Evolutionary conservation across 2,329 filamentous ascomycete genomes (phyloP).

Genomic region (Stenocarpella maydis): DNA sequence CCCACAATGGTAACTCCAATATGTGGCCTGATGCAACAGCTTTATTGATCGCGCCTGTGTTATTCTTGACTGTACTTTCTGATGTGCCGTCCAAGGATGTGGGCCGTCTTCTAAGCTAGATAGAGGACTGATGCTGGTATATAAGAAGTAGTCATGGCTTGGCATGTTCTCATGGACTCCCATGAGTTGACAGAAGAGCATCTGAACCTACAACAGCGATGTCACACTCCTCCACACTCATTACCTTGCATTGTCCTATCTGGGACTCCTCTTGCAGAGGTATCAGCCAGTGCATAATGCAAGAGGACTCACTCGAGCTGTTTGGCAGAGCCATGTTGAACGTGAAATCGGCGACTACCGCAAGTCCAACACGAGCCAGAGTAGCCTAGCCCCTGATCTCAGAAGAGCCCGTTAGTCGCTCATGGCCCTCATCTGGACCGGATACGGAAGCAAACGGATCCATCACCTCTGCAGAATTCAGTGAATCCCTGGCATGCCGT

Average conservation of each 20-base stretch:
- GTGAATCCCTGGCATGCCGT: slow-evolving; percentile 41
- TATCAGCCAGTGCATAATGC: background rate
- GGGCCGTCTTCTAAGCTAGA: background rate
- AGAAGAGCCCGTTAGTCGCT: background rate
- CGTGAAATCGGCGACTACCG: background rate
- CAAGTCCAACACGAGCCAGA: background rate
- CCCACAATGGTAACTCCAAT: background rate
- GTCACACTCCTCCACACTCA: background rate
- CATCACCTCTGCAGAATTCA: background rate
- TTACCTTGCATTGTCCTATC: background rate
- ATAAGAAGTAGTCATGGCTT: too few species aligned
- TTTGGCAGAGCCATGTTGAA: background rate
- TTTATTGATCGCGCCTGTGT: background rate
- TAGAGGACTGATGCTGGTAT: background rate
- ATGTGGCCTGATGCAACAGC: background rate
- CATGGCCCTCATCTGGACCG: background rate
- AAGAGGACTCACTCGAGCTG: background rate
- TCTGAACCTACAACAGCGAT: background rate
- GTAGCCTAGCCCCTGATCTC: background rate
- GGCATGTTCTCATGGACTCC: background rate
- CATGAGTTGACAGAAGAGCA: background rate
- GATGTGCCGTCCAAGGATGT: background rate
- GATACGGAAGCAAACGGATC: background rate
- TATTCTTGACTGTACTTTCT: background rate
- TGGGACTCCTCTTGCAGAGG: background rate